Evolutionary conservation across 108 stramenopile species (phyloP).

Genomic region (Nitzschia palea): DNA sequence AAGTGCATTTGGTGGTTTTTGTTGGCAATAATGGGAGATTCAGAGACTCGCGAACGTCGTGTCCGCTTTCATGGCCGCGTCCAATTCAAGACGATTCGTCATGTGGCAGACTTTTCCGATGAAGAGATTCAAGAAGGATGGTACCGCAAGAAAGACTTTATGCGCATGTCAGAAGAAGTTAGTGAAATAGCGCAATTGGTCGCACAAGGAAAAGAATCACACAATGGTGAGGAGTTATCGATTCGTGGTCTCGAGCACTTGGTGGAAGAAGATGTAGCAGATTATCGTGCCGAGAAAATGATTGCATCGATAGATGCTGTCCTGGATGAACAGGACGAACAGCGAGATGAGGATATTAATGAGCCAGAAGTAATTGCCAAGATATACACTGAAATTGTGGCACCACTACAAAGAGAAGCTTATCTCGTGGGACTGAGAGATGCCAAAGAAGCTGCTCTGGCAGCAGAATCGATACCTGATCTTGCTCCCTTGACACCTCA

Average conservation of each 20-base stretch:
- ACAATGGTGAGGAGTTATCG: constrained; percentile 35
- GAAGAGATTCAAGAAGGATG: constrained; percentile 31
- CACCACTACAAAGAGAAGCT: constrained; percentile 30
- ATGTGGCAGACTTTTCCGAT: constrained; percentile 35
- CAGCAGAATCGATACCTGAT: constrained; percentile 19
- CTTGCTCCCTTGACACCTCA: neutral
- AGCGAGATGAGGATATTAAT: constrained; percentile 36
- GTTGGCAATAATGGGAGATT: constrained; percentile 24
- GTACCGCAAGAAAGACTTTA: constrained; percentile 44
- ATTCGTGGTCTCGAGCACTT: constrained; percentile 39
- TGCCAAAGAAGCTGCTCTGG: constrained; percentile 21
- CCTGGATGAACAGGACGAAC: constrained; percentile 43
- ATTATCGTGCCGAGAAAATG: constrained; percentile 44
- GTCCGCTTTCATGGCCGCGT: constrained; percentile 36
- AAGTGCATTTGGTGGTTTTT: too few species aligned
- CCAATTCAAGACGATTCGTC: constrained; percentile 43
- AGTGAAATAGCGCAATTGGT: constrained; percentile 31
- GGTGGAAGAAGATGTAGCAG: constrained; percentile 40
- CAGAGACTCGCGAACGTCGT: constrained; percentile 1
- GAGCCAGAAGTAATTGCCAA: constrained; percentile 36
- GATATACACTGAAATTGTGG: constrained; percentile 33
- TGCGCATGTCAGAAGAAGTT: constrained; percentile 42
- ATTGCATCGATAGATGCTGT: constrained; percentile 43
- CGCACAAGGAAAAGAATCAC: constrained; percentile 15
- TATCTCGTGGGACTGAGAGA: constrained; percentile 31